Base-by-base conservation (phyloP, 257 asterid genomes). In the Misopates orontium region DNA sequence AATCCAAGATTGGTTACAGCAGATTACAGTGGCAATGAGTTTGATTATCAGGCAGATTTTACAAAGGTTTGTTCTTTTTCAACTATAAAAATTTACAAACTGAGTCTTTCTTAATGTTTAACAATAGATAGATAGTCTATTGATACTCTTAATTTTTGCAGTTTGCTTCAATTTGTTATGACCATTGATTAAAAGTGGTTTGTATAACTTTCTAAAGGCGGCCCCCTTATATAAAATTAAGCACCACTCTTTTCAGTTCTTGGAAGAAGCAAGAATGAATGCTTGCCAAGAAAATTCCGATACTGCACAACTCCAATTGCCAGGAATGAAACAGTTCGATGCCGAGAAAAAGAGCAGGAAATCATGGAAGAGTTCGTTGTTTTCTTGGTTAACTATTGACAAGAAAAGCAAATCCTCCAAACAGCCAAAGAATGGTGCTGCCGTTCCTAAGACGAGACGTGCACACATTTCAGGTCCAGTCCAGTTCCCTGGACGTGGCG, bases 21-120 rank as follows among this genome's bases (percentile, higher is more conserved):
- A 61, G 81, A 75, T 64, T 60, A 51, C 60, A 36, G 64, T 65
- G 70, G 69, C 58, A 18, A 65, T 49, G 87, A 87, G 17, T 84
- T 83, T 76, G 95, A 91, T 83, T 85, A 77, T 60, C 85, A 74
- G 39, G 63, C 87, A 60, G 86, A 83, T 78, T 88, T 84, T 71
- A 56, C 71, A 31, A 73, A 83, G 91, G 92, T 87, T 28, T 72
- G 20, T 73, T 68, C n/a, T 14, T 49, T 52, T 28, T 15, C 3
- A 17, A 40, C 9, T 51, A 20, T 31, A 19, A 10, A 15, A n/a
- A 39, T 22, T 31, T 44, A 3, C 2, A 28, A 28, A 28, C 36
- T 28, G 36, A 28, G 36, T 28, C 36, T 28, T 28, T 28, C 36
- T 28, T 28, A 2, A 28, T 28, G 36, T 6, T 2, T 28, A 2